Evolutionary conservation across 2,329 filamentous ascomycete species (phyloP).

Genomic region (Scedosporium aurantiacum): DNA sequence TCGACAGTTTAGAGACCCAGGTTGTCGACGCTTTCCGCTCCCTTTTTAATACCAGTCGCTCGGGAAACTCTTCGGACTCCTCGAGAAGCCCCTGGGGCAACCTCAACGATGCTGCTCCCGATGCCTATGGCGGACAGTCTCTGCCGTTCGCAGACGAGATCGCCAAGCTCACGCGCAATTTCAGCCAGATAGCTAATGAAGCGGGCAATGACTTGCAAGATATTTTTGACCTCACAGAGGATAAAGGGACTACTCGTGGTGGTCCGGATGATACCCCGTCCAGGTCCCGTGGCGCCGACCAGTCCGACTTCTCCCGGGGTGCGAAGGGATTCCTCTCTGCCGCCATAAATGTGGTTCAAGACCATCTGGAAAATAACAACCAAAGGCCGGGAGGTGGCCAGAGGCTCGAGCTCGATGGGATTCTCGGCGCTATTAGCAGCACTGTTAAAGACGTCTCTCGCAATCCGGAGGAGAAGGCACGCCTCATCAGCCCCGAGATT

Average conservation of each 20-base stretch:
- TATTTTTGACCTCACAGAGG: conserved; percentile 32
- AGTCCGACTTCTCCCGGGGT: conserved; percentile 15
- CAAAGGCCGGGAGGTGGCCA: conserved; percentile 17
- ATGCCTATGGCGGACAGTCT: conserved; percentile 28
- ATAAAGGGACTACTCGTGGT: conserved; percentile 9
- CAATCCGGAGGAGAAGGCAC: conserved; percentile 35
- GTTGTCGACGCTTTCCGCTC: conserved; percentile 32
- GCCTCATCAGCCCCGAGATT: conserved; percentile 33
- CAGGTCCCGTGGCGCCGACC: conserved; percentile 17
- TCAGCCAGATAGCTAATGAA: conserved; percentile 27
- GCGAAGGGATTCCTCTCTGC: conserved; percentile 28
- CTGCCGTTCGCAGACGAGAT: conserved; percentile 36
- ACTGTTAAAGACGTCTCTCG: conserved; percentile 31
- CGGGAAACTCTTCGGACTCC: conserved; percentile 7
- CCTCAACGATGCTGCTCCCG: conserved; percentile 24
- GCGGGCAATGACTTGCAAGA: conserved; percentile 30
- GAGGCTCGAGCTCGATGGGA: conserved; percentile 28
- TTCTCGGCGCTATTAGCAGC: conserved; percentile 29
- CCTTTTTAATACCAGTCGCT: conserved; percentile 26
- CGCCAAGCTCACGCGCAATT: conserved; percentile 26
- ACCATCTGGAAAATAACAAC: conserved; percentile 23
- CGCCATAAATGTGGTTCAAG: conserved; percentile 29
- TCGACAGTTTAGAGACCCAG: conserved; percentile 32
- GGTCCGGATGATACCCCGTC: conserved; percentile 12
- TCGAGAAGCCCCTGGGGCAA: conserved; percentile 15